A percentile compares a stretch with the other conserved stretches of the same genome.
Evolutionary conservation across 805 yeast genomes (phyloP).

Genomic region (Ogataea allantospora): DNA sequence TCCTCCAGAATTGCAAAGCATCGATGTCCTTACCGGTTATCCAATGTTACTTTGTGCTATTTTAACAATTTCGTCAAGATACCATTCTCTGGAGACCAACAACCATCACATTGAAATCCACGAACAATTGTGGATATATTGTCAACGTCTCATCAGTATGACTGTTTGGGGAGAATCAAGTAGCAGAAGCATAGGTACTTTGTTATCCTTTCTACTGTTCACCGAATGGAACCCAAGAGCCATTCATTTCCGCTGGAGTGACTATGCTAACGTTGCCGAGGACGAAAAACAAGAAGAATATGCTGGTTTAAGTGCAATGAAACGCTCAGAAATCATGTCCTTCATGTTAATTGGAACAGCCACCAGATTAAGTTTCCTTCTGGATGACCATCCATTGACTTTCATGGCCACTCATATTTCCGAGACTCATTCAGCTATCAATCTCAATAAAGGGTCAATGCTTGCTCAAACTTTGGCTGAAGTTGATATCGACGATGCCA

Average conservation of each 20-base stretch:
- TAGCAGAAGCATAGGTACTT: conserved; percentile 82
- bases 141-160: conserved; percentile 76
- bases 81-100: conserved; percentile 51
- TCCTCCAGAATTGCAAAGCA: conserved; percentile 68
- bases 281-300: conserved; percentile 43
- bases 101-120: conserved; percentile 59
- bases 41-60: conserved; percentile 82
- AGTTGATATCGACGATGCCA: conserved; percentile 43
- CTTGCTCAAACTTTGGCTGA: conserved; percentile 70
- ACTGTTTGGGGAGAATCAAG: conserved; percentile 95
- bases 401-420: conserved; percentile 82
- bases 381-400: conserved; percentile 69
- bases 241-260: conserved; percentile 84
- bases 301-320: conserved; percentile 80
- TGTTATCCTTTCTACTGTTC: conserved; percentile 76
- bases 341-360: conserved; percentile 93
- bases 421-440: conserved; percentile 80
- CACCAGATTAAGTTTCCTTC: conserved; percentile 77
- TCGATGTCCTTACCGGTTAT: conserved; percentile 66
- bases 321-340: conserved; percentile 85
- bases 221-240: conserved; percentile 98
- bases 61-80: conserved; percentile 75
- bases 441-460: conserved; percentile 77
- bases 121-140: conserved; percentile 78
- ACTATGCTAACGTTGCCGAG: conserved; percentile 68